Evolutionary conservation across 768 basidiomycete species (phyloP).

Genomic region (Suillus paluster): DNA sequence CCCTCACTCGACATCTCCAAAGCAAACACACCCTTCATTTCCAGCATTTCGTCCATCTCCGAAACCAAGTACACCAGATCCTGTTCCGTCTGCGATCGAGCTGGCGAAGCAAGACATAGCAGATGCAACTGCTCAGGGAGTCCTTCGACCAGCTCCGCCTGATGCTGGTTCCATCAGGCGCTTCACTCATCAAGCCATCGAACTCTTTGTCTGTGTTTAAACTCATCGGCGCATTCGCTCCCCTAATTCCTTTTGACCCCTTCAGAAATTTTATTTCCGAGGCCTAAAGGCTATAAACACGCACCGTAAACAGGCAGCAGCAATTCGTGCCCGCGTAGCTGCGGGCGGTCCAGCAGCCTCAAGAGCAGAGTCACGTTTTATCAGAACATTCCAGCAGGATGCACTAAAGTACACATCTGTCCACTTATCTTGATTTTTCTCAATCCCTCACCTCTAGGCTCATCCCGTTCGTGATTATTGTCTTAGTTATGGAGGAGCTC

Average conservation of each 20-base stretch:
- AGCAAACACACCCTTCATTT: slow-evolving; percentile 29
- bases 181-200: slow-evolving; percentile 52
- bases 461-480: slow-evolving; percentile 76
- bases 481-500: slow-evolving; percentile 77
- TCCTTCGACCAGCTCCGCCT: slow-evolving; percentile 66
- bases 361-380: slow-evolving; percentile 70
- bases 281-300: slow-evolving; percentile 75
- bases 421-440: slow-evolving; percentile 6
- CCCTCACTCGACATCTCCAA: slow-evolving; percentile 29
- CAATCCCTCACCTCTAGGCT: slow-evolving; percentile 45
- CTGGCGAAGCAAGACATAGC: slow-evolving; percentile 63
- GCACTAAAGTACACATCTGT: slow-evolving; percentile 60
- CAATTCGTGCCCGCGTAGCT: slow-evolving; percentile 59
- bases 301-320: slow-evolving; percentile 57
- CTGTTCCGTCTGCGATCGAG: slow-evolving; percentile 43
- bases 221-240: not conserved
- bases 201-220: slow-evolving; percentile 45
- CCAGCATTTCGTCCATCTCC: slow-evolving; percentile 28
- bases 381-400: slow-evolving; percentile 68
- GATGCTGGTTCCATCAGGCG: slow-evolving; percentile 60
- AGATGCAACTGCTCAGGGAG: slow-evolving; percentile 69
- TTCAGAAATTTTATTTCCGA: slow-evolving; percentile 82
- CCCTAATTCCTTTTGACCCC: slow-evolving; percentile 6
- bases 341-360: slow-evolving; percentile 66
- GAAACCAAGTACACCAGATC: slow-evolving; percentile 17